Evolutionary conservation across 371 early-diverging fungal genomes (phyloP).

Genomic region (Thermomucor indicae-seudaticae): DNA sequence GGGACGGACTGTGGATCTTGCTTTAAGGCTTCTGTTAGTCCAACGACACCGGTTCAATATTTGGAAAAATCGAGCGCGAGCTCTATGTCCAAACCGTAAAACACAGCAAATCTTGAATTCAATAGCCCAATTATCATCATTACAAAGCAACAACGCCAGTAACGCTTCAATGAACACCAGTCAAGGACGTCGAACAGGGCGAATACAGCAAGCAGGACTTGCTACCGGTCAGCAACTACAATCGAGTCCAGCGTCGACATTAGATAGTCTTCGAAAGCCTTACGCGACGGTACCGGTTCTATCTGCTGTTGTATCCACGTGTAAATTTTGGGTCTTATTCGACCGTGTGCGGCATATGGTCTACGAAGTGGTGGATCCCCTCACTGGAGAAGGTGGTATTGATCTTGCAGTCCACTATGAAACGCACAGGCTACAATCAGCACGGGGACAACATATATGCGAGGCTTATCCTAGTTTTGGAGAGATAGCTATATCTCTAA

Average conservation of each 20-base stretch:
- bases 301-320: conserved; percentile 28
- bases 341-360: conserved; percentile 37
- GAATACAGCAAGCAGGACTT: background rate
- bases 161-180: background rate
- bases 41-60: conserved; percentile 38
- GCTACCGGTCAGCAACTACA: too few relatives aligned
- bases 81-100: conserved; percentile 26
- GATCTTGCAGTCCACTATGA: conserved; percentile 34
- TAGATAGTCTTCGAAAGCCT: background rate
- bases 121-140: conserved; percentile 5
- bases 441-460: conserved; percentile 10
- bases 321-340: conserved; percentile 39
- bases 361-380: conserved; percentile 22
- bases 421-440: conserved; percentile 5
- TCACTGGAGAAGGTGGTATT: conserved; percentile 28
- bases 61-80: conserved; percentile 30
- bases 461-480: conserved; percentile 29
- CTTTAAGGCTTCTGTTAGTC: conserved; percentile 30
- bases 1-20: conserved; percentile 24
- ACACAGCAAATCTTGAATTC: conserved; percentile 20
- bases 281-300: conserved; percentile 24
- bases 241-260: background rate
- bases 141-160: background rate
- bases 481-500: conserved; percentile 23
- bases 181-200: background rate